phyloP scores from a whole-genome alignment of 805 yeast species.

The Candida wancherniae region DNA sequence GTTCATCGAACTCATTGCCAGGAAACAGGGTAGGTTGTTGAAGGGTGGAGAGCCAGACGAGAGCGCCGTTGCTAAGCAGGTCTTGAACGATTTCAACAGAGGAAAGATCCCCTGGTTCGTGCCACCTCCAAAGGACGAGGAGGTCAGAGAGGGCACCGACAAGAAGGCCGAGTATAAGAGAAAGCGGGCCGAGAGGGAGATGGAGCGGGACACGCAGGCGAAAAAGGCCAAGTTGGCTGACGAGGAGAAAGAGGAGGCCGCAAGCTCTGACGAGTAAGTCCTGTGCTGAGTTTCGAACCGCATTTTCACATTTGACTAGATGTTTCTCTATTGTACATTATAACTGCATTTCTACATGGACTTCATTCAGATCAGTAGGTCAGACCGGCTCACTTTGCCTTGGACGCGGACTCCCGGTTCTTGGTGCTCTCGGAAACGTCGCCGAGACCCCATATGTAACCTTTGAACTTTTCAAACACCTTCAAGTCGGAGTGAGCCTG shows the following conservation, averaged over 20 bases:
- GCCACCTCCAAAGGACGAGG: constrained; percentile 78
- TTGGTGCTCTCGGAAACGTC: constrained; percentile 13
- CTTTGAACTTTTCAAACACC: constrained; percentile 36
- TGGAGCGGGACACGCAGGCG: constrained; percentile 22
- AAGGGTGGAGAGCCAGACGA: constrained; percentile 99
- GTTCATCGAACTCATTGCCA: constrained; percentile 84
- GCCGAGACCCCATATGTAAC: constrained; percentile 50
- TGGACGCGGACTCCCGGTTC: not conserved
- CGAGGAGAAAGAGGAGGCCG: constrained; percentile 21
- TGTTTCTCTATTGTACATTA: constrained; percentile 11
- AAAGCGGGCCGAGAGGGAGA: constrained; percentile 48
- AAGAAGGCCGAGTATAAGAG: constrained; percentile 50
- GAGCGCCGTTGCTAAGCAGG: constrained; percentile 82
- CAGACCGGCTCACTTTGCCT: not conserved
- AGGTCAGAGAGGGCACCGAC: constrained; percentile 53
- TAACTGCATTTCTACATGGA: constrained; percentile 11
- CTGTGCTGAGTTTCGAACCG: not conserved
- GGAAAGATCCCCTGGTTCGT: constrained; percentile 98
- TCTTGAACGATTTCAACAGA: constrained; percentile 90
- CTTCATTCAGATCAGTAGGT: not conserved
- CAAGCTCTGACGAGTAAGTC: not conserved
- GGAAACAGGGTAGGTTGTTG: constrained; percentile 86
- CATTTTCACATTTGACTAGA: not conserved
- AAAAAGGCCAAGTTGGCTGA: constrained; percentile 21
- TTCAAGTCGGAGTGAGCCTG: constrained; percentile 20